Evolutionary conservation across 495 filamentous ascomycete species (phyloP).

Genomic region (Daldinia vernicosa): DNA sequence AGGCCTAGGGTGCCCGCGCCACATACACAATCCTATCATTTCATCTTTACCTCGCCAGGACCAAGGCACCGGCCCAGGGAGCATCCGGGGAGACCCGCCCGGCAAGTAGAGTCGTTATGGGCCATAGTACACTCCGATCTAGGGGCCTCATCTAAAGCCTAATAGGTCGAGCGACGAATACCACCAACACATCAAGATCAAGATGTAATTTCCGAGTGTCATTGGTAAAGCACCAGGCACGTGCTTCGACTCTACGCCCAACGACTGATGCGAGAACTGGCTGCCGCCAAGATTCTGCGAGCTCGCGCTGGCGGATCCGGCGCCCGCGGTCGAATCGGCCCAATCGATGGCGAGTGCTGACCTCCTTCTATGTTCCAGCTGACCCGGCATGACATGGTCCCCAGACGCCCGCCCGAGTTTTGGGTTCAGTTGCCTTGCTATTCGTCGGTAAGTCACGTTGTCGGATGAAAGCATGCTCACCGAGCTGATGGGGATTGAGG

Average conservation of each 20-base stretch:
- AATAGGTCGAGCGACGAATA: constrained; percentile 4
- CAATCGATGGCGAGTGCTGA: constrained; percentile 8
- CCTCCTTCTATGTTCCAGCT: constrained; percentile 18
- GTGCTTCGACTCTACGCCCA: constrained; percentile 21
- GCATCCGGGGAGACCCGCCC: constrained; percentile 8
- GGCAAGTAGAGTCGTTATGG: not conserved
- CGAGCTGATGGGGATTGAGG: not conserved
- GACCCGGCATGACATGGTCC: constrained; percentile 20
- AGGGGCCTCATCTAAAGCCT: not conserved
- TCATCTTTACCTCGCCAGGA: not conserved
- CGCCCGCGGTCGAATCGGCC: constrained; percentile 3
- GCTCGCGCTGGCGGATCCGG: constrained; percentile 1
- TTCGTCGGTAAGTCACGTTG: constrained; percentile 14
- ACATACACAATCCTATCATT: not conserved
- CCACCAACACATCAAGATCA: constrained; percentile 13
- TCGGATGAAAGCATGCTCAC: not conserved
- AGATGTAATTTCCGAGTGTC: constrained; percentile 8
- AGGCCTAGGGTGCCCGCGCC: not conserved
- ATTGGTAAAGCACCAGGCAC: constrained; percentile 35
- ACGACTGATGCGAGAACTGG: constrained; percentile 14
- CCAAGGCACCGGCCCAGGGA: constrained; percentile 2
- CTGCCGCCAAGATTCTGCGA: constrained; percentile 18
- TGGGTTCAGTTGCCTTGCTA: constrained; percentile 1
- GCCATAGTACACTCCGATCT: constrained; percentile 1
- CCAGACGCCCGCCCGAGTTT: not conserved